Evolutionary conservation across 1,284 basidiomycete genomes (phyloP).

Genomic region (Pseudozyma sp.): DNA sequence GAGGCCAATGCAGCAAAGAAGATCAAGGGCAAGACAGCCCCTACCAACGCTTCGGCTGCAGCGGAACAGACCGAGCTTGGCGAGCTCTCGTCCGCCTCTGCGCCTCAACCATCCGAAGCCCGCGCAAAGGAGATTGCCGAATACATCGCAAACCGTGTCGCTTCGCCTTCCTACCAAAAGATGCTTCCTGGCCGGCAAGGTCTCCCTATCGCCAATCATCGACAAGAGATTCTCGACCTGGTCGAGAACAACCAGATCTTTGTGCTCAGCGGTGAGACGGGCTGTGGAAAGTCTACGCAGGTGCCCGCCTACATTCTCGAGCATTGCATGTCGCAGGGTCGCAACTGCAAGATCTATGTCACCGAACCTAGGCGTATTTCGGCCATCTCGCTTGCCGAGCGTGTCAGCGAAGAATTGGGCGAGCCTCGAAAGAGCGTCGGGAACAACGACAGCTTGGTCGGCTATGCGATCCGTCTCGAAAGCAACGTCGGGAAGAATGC

Average conservation of each 20-base stretch:
- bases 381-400: slow-evolving; percentile 94
- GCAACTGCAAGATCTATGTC: slow-evolving; percentile 90
- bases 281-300: slow-evolving; percentile 98
- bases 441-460: slow-evolving; percentile 82
- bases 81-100: slow-evolving; percentile 44
- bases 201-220: slow-evolving; percentile 89
- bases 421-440: slow-evolving; percentile 86
- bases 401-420: slow-evolving; percentile 92
- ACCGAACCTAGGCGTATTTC: slow-evolving; percentile 97
- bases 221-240: slow-evolving; percentile 79
- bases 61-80: slow-evolving; percentile 43
- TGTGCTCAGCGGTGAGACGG: slow-evolving; percentile 96
- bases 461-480: slow-evolving; percentile 94
- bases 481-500: slow-evolving; percentile 74
- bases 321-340: slow-evolving; percentile 83
- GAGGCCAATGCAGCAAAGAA: slow-evolving; percentile 51
- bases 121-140: slow-evolving; percentile 41
- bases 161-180: slow-evolving; percentile 75
- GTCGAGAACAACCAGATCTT: slow-evolving; percentile 86
- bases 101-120: slow-evolving; percentile 36
- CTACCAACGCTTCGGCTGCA: slow-evolving; percentile 13
- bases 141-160: slow-evolving; percentile 32
- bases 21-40: slow-evolving; percentile 38
- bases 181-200: slow-evolving; percentile 84
- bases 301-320: slow-evolving; percentile 95